Evolutionary conservation across 495 filamentous ascomycete species (phyloP).

Genomic region (Aspergillus funiculosus): DNA sequence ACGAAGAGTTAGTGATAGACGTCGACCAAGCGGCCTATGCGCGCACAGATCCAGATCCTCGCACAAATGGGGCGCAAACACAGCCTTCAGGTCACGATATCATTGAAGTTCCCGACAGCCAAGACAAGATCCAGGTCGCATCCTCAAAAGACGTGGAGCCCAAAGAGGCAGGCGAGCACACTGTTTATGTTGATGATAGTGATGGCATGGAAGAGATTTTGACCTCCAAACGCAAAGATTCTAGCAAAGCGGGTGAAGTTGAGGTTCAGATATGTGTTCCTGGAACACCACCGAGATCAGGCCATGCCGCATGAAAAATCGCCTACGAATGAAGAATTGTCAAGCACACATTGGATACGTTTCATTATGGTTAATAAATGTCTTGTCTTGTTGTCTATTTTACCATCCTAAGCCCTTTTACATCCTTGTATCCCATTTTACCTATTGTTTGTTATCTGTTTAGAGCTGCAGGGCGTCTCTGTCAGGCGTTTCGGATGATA

Average conservation of each 20-base stretch:
- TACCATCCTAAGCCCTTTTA: too few species aligned
- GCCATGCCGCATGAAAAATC: not conserved
- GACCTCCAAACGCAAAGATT: not conserved
- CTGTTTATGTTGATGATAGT: constrained; percentile 3
- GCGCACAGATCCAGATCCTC: not conserved
- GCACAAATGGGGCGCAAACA: not conserved
- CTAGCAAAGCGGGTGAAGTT: not conserved
- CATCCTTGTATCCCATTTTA: not conserved
- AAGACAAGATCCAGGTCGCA: constrained; percentile 17
- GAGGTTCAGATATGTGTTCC: constrained; percentile 1
- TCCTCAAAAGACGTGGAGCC: not conserved
- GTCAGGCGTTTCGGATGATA: constrained; percentile 9
- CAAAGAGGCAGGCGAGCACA: not conserved
- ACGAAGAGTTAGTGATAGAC: not conserved
- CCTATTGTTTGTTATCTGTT: not conserved
- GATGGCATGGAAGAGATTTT: not conserved
- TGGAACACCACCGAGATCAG: constrained; percentile 1
- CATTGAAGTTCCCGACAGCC: constrained; percentile 33
- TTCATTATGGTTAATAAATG: too few species aligned
- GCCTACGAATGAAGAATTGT: too few species aligned
- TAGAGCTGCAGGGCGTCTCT: constrained; percentile 7
- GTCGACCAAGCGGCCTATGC: not conserved
- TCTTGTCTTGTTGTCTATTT: too few species aligned
- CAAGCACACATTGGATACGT: too few species aligned
- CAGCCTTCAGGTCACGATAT: constrained; percentile 12